These are phyloP conservation scores for Sarocladium kiliense DNA, from an alignment of 2,329 filamentous ascomycete species.

Conservation along the genomic window DNA sequence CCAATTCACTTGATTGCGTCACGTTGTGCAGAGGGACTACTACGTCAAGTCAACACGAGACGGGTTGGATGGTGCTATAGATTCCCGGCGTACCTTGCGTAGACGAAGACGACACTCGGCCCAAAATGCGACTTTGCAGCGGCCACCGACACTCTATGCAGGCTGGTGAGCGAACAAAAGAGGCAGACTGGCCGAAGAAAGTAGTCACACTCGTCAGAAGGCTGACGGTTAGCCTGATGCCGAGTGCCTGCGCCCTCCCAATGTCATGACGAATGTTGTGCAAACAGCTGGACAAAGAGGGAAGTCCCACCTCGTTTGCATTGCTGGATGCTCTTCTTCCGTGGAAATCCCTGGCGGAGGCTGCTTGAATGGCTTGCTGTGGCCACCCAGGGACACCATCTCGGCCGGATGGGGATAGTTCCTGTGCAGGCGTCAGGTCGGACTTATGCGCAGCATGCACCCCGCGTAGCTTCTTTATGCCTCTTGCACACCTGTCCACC, in stretches of 20 bases:
- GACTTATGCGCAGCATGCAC: constrained; percentile 6
- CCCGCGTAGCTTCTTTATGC: constrained; percentile 4
- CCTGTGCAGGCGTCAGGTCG: constrained; percentile 4
- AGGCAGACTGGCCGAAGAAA: background rate
- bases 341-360: background rate
- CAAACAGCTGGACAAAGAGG: too few relatives aligned
- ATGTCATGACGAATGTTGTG: too few relatives aligned
- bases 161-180: background rate
- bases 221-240: too few relatives aligned
- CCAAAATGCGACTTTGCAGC: background rate
- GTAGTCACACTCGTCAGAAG: background rate
- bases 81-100: background rate
- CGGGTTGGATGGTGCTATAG: constrained; percentile 2
- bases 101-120: background rate
- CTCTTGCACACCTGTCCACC: background rate
- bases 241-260: background rate
- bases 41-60: background rate
- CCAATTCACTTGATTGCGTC: background rate
- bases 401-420: background rate
- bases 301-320: background rate
- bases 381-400: background rate
- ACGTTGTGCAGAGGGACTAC: background rate
- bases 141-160: background rate
- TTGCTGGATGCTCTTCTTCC: background rate
- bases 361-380: background rate